Evolutionary conservation across 345 rosid species (phyloP).

Genomic region (Capsella bursapastoris): DNA sequence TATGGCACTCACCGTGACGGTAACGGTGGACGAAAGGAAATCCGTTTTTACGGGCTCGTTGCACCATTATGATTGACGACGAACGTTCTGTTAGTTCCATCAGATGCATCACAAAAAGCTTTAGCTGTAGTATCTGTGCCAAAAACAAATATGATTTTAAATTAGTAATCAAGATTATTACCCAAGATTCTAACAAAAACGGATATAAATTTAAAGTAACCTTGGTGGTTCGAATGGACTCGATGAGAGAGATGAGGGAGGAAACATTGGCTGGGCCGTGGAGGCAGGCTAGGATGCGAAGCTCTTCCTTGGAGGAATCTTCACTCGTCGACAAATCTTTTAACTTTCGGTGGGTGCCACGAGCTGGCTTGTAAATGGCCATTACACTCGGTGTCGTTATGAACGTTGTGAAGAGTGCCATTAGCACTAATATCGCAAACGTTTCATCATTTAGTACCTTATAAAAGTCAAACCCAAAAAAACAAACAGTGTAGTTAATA

Average conservation of each 20-base stretch:
- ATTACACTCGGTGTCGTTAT: conserved; percentile 74
- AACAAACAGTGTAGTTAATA: neutral
- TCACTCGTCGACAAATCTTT: conserved; percentile 50
- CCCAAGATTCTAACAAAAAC: neutral
- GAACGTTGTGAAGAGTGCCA: conserved; percentile 93
- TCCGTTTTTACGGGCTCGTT: conserved; percentile 65
- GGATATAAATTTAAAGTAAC: conserved; percentile 3
- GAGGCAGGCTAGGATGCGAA: conserved; percentile 73
- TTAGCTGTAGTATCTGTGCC: conserved; percentile 48
- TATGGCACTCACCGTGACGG: conserved; percentile 61
- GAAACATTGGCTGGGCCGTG: conserved; percentile 70
- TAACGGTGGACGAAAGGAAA: conserved; percentile 67
- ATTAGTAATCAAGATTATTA: neutral
- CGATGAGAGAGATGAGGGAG: conserved; percentile 67
- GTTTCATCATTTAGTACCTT: conserved; percentile 86
- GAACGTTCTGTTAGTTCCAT: conserved; percentile 82
- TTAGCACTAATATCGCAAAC: conserved; percentile 76
- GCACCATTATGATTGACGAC: conserved; percentile 79
- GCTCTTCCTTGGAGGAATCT: conserved; percentile 49
- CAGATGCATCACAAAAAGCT: conserved; percentile 76
- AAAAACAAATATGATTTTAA: neutral
- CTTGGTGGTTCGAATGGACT: conserved; percentile 66
- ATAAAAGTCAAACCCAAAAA: neutral
- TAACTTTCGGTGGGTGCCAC: conserved; percentile 58
- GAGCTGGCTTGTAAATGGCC: conserved; percentile 74